A percentile compares a stretch with the other conserved stretches of the same genome.
These are phyloP conservation scores for Pyricularia pennisetigena DNA, from an alignment of 2,329 filamentous ascomycete genomes.

Conservation along the genomic window DNA sequence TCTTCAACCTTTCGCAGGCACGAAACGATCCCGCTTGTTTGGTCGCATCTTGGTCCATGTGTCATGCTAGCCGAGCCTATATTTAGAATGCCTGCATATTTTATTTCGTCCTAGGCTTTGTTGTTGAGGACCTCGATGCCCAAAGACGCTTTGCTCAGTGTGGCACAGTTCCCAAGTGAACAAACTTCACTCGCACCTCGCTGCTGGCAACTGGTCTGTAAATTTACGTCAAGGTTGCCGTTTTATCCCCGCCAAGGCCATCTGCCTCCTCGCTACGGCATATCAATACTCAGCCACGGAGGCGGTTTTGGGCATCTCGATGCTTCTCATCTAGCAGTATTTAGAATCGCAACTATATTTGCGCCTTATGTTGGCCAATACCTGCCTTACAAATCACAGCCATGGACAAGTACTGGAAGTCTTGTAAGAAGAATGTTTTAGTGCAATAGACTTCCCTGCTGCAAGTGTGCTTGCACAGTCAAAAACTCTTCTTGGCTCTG, in stretches of 20 bases:
- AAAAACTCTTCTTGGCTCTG: too few species aligned
- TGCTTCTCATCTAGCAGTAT: neutral
- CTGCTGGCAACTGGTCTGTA: neutral
- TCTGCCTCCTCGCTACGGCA: neutral
- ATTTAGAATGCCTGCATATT: neutral
- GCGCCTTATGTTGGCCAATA: too few species aligned
- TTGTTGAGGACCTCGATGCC: neutral
- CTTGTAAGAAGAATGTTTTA: too few species aligned
- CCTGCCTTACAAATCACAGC: too few species aligned
- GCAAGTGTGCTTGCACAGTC: too few species aligned
- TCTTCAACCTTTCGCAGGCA: neutral
- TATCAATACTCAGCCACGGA: neutral
- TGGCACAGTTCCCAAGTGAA: neutral
- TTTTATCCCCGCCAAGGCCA: neutral
- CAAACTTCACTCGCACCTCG: neutral
- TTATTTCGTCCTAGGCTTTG: too few species aligned
- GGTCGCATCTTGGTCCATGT: neutral
- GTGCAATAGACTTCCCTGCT: too few species aligned
- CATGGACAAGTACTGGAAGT: too few species aligned
- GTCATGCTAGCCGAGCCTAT: neutral
- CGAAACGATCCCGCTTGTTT: neutral
- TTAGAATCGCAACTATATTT: too few species aligned
- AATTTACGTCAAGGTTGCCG: neutral
- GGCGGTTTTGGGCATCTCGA: neutral
- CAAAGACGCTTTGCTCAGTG: neutral